Evolutionary conservation across 179 eudicot genomes (phyloP), one percentile per base, ranked within the genome.

Genomic region (Beta corolliflora): DNA sequence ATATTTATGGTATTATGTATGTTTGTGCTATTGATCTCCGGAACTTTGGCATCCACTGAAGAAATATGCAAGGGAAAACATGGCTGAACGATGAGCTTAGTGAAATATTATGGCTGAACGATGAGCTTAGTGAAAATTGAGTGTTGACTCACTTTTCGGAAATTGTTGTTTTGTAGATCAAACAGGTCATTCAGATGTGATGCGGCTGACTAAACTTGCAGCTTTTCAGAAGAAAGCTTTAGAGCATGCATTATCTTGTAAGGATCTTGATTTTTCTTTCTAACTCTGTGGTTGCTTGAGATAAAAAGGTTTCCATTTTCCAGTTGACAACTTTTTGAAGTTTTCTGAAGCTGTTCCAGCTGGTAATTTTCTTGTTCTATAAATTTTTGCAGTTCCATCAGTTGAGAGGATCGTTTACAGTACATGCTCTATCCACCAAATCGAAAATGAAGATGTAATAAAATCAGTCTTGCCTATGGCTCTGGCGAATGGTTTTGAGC

Each of bases 401-500:
- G 99, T 93, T 29, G 97, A 94, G 91, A 93, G 90, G 87, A 86
- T 97, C 76, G 95, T 92, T 80, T 97, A 97, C 86, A 97, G 99
- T 88, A 97, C 98, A 63, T 97, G 99, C 81, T 97, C 99, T 5
- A 75, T 93, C 71, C 91, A 97, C 85, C 98, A 94, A 78, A 85
- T 89, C 75, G 99, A 97, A 83, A 97, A 97, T 86, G 99, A 97
- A 88, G 98, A 97, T 74, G 99, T 97, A 56, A 81, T 97, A 56
- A 83, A 84, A 31, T 92, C 97, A 45, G 92, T 93, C 72, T 81
- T 93, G 78, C 92, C 93, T 21, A 74, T 88, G 31, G 97, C 99
- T 73, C 55, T 81, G 23, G 87, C 92, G 77, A 82, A 77, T 31
- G 97, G 95, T 71, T 97, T 97, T 85, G 89, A 93, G 79, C 86